A percentile compares a stretch with the other conserved stretches of the same genome.
phyloP scores from a whole-genome alignment of 2,329 filamentous ascomycete genomes.

The Ophiostoma sp. region DNA sequence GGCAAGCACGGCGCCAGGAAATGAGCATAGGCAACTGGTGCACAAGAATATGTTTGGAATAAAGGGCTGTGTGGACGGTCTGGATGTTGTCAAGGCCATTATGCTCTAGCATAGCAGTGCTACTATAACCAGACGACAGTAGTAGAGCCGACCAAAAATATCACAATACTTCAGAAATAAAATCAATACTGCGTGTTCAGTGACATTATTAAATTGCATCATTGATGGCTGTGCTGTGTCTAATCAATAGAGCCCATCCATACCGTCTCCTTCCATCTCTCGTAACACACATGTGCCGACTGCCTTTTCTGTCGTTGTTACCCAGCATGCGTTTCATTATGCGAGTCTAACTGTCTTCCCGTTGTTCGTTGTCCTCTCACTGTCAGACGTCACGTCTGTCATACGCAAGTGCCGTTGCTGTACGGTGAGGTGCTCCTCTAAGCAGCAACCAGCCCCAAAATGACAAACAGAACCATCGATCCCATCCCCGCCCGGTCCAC shows the following conservation, averaged over 20 bases:
- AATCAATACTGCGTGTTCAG: not conserved
- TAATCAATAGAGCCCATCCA: not conserved
- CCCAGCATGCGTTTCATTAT: slow-evolving; percentile 20
- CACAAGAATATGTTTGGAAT: slow-evolving; percentile 1
- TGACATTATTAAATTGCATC: not conserved
- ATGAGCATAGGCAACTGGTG: not conserved
- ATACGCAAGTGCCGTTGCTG: not conserved
- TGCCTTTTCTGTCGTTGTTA: slow-evolving; percentile 8
- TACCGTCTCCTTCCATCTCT: not conserved
- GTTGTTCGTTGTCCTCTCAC: not conserved
- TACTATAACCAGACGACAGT: not conserved
- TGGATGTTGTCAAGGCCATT: not conserved
- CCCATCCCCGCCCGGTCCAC: slow-evolving; percentile 30
- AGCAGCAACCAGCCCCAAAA: slow-evolving; percentile 30
- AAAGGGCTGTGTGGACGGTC: not conserved
- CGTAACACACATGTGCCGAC: not conserved
- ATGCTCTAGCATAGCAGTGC: not conserved
- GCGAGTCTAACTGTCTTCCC: not conserved
- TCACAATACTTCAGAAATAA: not conserved
- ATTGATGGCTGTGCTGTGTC: not conserved
- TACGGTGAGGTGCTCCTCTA: too few relatives aligned
- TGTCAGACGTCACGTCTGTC: not conserved
- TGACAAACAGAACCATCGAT: slow-evolving; percentile 27
- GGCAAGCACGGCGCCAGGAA: not conserved
- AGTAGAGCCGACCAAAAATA: not conserved